Evolutionary conservation across 306 rosid species (phyloP), one percentile per base, ranked within the genome.

Genomic region (Castanospermum australe): DNA sequence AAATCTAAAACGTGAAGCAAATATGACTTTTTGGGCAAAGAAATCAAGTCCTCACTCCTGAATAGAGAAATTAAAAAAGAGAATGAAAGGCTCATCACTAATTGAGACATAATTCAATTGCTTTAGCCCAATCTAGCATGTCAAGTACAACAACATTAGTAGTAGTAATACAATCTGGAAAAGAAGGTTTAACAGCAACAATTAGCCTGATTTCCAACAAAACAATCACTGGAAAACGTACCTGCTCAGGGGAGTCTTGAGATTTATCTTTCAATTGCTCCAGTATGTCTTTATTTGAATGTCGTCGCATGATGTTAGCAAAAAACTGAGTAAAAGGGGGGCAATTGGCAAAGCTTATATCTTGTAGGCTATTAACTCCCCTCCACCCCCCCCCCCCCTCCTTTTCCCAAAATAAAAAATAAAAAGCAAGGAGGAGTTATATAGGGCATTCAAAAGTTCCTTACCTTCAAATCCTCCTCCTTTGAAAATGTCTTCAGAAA

Each of bases 221-320:
- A 63, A 70, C 75, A 24, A 63, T 63, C 47, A 57, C 7, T 50
- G 81, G 18, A 52, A 79, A 85, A 62, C 41, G 50, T 59, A 91
- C 99, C 95, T 88, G 95, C 88, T 88, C 91, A 6, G 90, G 88
- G 38, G 90, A 78, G 72, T 85, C 90, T 33, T 80, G 39, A 67
- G 87, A 76, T 22, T 76, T 82, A 51, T 74, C 84, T 51, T 79
- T 69, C 17, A 88, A 51, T 64, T 80, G 73, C 72, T 78, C 85
- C 71, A 86, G 73, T 0, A 62, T 39, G 45, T 76, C 74, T 22
- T 88, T 89, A 70, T 91, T 92, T 18, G 85, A 84, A 80, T 81
- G 81, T 76, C 84, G 84, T 8, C 83, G 88, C 60, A 91, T 51
- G 77, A 92, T 66, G 75, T 88, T 86, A 41, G 64, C 84, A 73